Conservation (phyloP, 257 asterid genomes). For the Ilex asprella region DNA sequence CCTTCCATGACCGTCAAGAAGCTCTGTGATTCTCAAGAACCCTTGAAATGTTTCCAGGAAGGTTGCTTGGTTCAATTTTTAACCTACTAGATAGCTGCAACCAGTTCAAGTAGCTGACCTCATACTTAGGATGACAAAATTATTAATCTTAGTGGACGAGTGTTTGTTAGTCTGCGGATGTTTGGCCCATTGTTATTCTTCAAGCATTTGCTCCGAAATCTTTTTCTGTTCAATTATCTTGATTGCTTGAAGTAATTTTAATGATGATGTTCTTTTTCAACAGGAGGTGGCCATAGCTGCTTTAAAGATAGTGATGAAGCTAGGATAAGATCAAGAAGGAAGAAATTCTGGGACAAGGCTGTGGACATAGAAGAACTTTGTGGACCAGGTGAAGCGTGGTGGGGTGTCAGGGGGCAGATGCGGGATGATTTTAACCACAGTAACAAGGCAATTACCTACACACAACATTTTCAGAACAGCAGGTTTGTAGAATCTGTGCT, state of each 20-base stretch:
- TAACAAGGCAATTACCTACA: constrained; percentile 54
- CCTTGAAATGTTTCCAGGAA: no score
- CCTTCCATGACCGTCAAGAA: no score
- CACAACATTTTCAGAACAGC: constrained; percentile 75
- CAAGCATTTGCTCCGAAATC: no score
- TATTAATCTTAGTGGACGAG: no score
- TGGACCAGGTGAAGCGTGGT: constrained; percentile 94
- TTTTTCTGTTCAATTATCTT: not conserved
- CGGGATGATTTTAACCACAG: constrained; percentile 93
- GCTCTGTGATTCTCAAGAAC: no score
- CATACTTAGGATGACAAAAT: no score
- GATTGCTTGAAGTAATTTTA: not conserved
- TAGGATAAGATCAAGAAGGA: constrained; percentile 63
- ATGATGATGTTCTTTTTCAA: constrained; percentile 1
- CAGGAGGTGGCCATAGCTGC: constrained; percentile 99
- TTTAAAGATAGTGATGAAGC: constrained; percentile 90
- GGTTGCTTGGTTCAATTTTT: no score
- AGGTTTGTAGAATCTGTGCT: constrained; percentile 82
- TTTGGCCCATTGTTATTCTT: no score
- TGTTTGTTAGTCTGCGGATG: no score
- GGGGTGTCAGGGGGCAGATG: constrained; percentile 94
- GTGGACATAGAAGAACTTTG: constrained; percentile 78
- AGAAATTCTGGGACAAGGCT: constrained; percentile 90
- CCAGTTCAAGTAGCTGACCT: no score
- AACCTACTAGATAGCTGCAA: no score